phyloP scores from a whole-genome alignment of 192 early-diverging fungal genomes.

The Pilobolus umbonatus region DNA sequence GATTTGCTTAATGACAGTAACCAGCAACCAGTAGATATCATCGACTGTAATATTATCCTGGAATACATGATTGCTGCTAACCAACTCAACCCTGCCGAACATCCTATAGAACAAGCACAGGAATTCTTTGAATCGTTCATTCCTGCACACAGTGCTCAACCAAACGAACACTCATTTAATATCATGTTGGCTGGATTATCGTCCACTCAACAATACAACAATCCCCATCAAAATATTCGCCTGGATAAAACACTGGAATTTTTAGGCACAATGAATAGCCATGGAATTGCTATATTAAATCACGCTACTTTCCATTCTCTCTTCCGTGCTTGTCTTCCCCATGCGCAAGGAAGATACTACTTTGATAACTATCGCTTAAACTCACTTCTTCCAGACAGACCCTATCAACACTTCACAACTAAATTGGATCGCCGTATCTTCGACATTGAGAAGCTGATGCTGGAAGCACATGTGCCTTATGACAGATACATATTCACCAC shows the following conservation, averaged over 20 bases:
- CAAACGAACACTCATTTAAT: slow-evolving; percentile 17
- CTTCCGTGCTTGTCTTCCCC: slow-evolving; percentile 32
- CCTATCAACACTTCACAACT: not conserved
- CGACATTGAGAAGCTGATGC: slow-evolving; percentile 37
- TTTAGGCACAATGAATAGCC: slow-evolving; percentile 21
- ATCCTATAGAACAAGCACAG: slow-evolving; percentile 25
- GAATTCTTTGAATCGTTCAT: slow-evolving; percentile 24
- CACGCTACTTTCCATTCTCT: slow-evolving; percentile 27
- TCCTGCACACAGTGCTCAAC: slow-evolving; percentile 19
- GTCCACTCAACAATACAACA: slow-evolving; percentile 20
- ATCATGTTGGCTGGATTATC: slow-evolving; percentile 28
- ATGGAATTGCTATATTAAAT: slow-evolving; percentile 14
- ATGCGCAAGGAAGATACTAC: slow-evolving; percentile 7
- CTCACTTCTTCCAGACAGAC: slow-evolving; percentile 2
- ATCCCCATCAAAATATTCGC: slow-evolving; percentile 14
- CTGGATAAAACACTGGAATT: slow-evolving; percentile 28
- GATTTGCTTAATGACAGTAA: slow-evolving; percentile 7
- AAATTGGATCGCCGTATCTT: slow-evolving; percentile 30
- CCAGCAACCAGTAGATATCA: slow-evolving; percentile 10
- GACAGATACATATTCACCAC: slow-evolving; percentile 32
- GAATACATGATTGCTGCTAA: slow-evolving; percentile 30
- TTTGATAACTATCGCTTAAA: slow-evolving; percentile 24
- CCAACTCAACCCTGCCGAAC: slow-evolving; percentile 18
- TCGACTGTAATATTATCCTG: slow-evolving; percentile 19
- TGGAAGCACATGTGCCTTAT: slow-evolving; percentile 27